Evolutionary conservation across 2,329 filamentous ascomycete species (phyloP).

Genomic region (Cladosporium velox): DNA sequence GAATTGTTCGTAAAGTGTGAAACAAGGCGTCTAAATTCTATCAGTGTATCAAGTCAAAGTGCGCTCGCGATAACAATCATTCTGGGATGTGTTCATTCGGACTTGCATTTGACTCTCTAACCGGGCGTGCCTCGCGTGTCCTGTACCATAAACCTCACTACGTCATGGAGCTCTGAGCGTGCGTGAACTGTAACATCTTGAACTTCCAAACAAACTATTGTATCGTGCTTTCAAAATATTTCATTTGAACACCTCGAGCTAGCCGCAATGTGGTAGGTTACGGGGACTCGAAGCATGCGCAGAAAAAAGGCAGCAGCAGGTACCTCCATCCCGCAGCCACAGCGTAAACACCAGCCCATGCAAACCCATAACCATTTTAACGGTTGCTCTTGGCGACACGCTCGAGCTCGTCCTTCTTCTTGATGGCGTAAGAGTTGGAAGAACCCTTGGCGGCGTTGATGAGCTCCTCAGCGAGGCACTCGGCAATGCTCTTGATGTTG

Average conservation of each 20-base stretch:
- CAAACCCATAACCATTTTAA: conserved; percentile 62
- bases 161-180: conserved; percentile 18
- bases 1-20: background rate
- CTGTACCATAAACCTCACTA: conserved; percentile 17
- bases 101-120: conserved; percentile 17
- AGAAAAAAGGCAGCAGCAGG: conserved; percentile 22
- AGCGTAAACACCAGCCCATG: conserved; percentile 25
- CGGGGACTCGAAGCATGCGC: conserved; percentile 20
- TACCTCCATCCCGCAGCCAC: conserved; percentile 20
- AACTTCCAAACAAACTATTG: conserved; percentile 19
- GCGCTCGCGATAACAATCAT: conserved; percentile 2
- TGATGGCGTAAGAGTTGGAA: conserved; percentile 99
- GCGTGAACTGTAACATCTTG: conserved; percentile 19
- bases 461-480: conserved; percentile 99
- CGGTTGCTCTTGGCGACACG: conserved; percentile 99
- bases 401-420: conserved; percentile 99
- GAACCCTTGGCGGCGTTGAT: conserved; percentile 99
- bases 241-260: conserved; percentile 22
- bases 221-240: conserved; percentile 22
- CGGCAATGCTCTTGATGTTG: conserved; percentile 99
- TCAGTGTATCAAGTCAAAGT: conserved; percentile 4
- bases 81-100: conserved; percentile 8
- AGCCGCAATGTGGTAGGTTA: conserved; percentile 21
- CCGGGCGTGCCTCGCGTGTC: background rate
- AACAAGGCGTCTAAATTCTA: background rate